Percentiles rank a stretch among this genome's conserved stretches.
Conservation (phyloP, 1,139 yeast genomes). For the Petasospora fabianii region DNA sequence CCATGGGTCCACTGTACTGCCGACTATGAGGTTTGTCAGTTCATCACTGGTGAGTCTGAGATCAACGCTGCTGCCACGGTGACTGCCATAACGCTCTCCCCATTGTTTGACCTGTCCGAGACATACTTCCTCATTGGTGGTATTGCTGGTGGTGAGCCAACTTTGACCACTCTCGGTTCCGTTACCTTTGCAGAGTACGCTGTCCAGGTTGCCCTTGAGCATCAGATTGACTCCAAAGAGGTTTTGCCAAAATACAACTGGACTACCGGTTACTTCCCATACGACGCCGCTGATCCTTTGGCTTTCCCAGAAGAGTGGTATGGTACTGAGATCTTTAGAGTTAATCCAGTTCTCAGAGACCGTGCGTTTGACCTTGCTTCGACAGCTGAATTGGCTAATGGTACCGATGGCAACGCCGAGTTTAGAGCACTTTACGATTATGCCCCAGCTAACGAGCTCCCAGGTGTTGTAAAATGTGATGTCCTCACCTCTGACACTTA, state of each 20-base stretch:
- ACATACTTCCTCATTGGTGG: slow-evolving; percentile 16
- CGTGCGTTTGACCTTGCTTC: slow-evolving; percentile 12
- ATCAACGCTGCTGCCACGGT: slow-evolving; percentile 17
- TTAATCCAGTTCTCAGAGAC: slow-evolving; percentile 12
- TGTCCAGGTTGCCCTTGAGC: slow-evolving; percentile 15
- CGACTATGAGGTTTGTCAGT: slow-evolving; percentile 14
- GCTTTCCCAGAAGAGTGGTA: slow-evolving; percentile 17
- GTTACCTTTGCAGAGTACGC: slow-evolving; percentile 16
- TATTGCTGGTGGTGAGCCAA: slow-evolving; percentile 18
- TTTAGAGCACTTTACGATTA: slow-evolving; percentile 14
- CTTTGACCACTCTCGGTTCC: slow-evolving; percentile 12
- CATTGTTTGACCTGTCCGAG: slow-evolving; percentile 13
- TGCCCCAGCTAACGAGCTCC: slow-evolving; percentile 13
- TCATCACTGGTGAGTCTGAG: slow-evolving; percentile 17
- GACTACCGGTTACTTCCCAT: slow-evolving; percentile 18
- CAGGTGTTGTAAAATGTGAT: slow-evolving; percentile 13
- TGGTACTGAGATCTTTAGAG: slow-evolving; percentile 15
- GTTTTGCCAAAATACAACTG: slow-evolving; percentile 12
- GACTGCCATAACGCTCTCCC: slow-evolving; percentile 11
- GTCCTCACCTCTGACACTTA: slow-evolving; percentile 14
- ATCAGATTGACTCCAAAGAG: slow-evolving; percentile 14
- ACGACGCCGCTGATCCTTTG: slow-evolving; percentile 12
- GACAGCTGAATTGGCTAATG: slow-evolving; percentile 10
- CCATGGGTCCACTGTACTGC: slow-evolving; percentile 16
- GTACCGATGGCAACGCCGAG: slow-evolving; percentile 10